phyloP scores from a whole-genome alignment of 495 filamentous ascomycete species.

The Penicillium ucsense region DNA sequence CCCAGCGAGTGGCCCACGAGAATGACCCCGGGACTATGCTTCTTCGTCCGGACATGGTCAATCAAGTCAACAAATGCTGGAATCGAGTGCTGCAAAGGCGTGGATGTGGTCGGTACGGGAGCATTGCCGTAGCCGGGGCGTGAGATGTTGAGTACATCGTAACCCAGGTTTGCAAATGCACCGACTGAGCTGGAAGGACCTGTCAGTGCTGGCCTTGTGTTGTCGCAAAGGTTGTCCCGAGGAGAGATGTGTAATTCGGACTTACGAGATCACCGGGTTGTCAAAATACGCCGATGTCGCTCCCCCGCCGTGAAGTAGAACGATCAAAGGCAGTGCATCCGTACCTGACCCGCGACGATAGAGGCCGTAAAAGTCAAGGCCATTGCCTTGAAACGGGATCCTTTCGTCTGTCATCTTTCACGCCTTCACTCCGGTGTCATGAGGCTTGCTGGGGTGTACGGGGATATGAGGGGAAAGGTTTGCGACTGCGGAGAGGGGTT shows the following conservation, averaged over 20 bases:
- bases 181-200: neutral
- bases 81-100: neutral
- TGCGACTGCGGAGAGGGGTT: neutral
- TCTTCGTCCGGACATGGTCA: neutral
- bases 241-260: neutral
- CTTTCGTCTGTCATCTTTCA: neutral
- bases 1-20: neutral
- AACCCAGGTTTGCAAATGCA: neutral
- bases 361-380: neutral
- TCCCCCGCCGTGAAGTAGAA: neutral
- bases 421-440: neutral
- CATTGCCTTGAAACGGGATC: neutral
- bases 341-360: neutral
- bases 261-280: neutral
- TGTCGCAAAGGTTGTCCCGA: neutral
- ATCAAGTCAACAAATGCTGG: neutral
- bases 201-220: neutral
- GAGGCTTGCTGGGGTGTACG: neutral
- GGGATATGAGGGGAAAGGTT: neutral
- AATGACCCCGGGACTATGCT: neutral
- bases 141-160: neutral
- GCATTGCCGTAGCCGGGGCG: neutral
- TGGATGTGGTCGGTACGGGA: neutral
- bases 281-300: neutral
- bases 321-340: neutral